Conservation (phyloP, 2,329 filamentous ascomycete species). For the Colletotrichum karsti region DNA sequence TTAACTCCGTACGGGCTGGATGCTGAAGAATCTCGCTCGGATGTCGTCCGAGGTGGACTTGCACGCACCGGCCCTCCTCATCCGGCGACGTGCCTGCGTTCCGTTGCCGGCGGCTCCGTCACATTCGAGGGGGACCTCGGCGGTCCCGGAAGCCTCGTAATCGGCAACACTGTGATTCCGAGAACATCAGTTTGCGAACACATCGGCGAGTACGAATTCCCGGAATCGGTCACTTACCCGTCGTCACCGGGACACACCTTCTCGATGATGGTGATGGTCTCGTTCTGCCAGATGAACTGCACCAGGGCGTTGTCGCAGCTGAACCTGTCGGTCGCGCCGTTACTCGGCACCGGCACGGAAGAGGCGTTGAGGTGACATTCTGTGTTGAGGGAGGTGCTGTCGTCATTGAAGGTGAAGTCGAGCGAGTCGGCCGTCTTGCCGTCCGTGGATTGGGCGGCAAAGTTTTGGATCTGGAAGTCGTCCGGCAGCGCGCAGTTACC, state of each 20-base stretch:
- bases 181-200: slow-evolving; percentile 8
- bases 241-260: slow-evolving; percentile 47
- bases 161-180: slow-evolving; percentile 31
- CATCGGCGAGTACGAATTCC: background rate
- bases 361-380: slow-evolving; percentile 53
- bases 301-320: slow-evolving; percentile 50
- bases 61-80: slow-evolving; percentile 14
- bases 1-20: slow-evolving; percentile 33
- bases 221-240: slow-evolving; percentile 44
- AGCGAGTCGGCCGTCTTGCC: slow-evolving; percentile 41
- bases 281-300: slow-evolving; percentile 52
- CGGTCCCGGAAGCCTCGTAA: slow-evolving; percentile 42
- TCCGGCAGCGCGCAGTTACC: slow-evolving; percentile 46
- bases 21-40: slow-evolving; percentile 37
- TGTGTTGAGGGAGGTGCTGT: slow-evolving; percentile 48
- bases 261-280: slow-evolving; percentile 53
- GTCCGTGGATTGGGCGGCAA: slow-evolving; percentile 43
- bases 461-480: slow-evolving; percentile 48
- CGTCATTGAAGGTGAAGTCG: slow-evolving; percentile 51
- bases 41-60: slow-evolving; percentile 40
- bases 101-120: slow-evolving; percentile 2
- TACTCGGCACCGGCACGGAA: slow-evolving; percentile 43
- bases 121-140: slow-evolving; percentile 21
- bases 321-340: slow-evolving; percentile 45
- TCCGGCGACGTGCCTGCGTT: background rate